Conservation (phyloP, 192 early-diverging fungal species). For the Umbelopsis ramanniana region DNA sequence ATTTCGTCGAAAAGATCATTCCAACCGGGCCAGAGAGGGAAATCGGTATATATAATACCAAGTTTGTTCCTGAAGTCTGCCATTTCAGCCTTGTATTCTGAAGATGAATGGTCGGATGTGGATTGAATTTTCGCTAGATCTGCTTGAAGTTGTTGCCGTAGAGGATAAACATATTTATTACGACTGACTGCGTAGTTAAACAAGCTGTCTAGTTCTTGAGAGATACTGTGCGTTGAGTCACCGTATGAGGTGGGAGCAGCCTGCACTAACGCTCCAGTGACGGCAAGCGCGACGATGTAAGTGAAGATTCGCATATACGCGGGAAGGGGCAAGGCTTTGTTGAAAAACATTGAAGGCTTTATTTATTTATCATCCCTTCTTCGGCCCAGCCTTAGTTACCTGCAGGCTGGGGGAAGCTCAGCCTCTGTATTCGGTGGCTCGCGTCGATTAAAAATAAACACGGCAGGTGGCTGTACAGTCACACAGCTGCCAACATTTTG, state of each 20-base stretch:
- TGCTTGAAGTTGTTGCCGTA: neutral
- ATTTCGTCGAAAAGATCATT: neutral
- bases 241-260: neutral
- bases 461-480: neutral
- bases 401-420: neutral
- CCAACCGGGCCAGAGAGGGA: neutral
- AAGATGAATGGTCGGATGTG: neutral
- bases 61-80: neutral
- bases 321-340: neutral
- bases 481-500: neutral
- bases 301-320: neutral
- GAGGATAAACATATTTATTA: neutral
- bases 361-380: neutral
- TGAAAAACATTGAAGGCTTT: neutral
- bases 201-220: neutral
- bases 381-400: neutral
- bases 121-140: neutral
- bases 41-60: neutral
- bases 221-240: neutral
- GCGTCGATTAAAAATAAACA: neutral
- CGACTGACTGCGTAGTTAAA: neutral
- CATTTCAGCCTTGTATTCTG: neutral
- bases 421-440: neutral
- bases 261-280: neutral
- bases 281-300: conserved; percentile 1